Evolutionary conservation across 2,329 filamentous ascomycete species (phyloP), one percentile per base, ranked within the genome.

Genomic region (Didymella sp.): DNA sequence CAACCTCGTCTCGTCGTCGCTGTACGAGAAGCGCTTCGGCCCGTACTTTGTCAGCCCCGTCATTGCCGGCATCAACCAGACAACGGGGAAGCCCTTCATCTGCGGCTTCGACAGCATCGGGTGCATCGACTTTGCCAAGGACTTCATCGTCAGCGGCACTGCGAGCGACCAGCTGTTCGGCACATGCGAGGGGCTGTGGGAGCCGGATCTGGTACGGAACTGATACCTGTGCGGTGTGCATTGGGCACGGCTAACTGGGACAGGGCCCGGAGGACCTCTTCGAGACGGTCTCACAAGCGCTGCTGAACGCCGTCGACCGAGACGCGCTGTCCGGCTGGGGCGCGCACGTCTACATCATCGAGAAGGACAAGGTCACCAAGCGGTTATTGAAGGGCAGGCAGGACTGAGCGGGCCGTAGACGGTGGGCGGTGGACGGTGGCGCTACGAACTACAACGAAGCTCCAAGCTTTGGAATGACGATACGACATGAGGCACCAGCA

Each of bases 321-420:
- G 95, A 99, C 79, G 95, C 95, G 50, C 84, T 99, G 63, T 97
- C 94, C 33, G 95, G 95, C 64, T 98, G 95, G 95, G 95, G 95
- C 76, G 95, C 95, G 35, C 92, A 99, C 76, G 95, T 99, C 69
- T 99, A 98, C 82, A 96, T 99, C 75, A 96, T 99, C 78, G 95
- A 98, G 84, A 99, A 99, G 86, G 93, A 96, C 82, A 98, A 98
- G 90, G 91, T 99, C 63, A 98, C 95, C 73, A 97, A 98, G 89
- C 86, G 95, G 78, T 87, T 99, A 87, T 84, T 99, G 78, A 98
- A 98, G 87, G 93, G 93, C 76, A 88, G 93, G 83, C 94, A 98
- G 82, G 94, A 98, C 59, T 83, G 79, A 76, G 68, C 48, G 52
- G 61, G n/a, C n/a, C n/a, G n/a, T n/a, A 31, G 30, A 31, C 25